Conservation (phyloP, 441 rosid genomes). For the Erysimum pusillum region DNA sequence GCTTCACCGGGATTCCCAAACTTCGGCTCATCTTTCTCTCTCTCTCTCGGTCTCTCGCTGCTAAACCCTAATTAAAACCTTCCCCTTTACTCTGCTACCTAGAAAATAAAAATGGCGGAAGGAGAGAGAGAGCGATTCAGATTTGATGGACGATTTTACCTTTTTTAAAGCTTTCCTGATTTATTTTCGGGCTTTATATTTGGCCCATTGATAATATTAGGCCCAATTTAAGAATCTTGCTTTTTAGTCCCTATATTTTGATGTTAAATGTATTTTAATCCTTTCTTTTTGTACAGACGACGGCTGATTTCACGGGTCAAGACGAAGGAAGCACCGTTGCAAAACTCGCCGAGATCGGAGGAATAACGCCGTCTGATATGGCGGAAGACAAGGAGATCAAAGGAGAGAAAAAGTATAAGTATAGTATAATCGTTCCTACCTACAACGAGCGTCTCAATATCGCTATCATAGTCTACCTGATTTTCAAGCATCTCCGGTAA, state of each 20-base stretch:
- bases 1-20: constrained; percentile 97
- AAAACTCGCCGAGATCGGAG: constrained; percentile 31
- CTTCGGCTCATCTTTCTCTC: constrained; percentile 81
- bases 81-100: constrained; percentile 24
- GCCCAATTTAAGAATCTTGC: constrained; percentile 9
- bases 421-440: constrained; percentile 89
- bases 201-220: neutral
- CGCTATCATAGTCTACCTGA: constrained; percentile 83
- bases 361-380: constrained; percentile 4
- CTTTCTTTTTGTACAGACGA: constrained; percentile 8
- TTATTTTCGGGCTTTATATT: constrained; percentile 10
- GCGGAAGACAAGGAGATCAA: constrained; percentile 33
- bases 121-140: constrained; percentile 17
- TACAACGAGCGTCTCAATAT: constrained; percentile 97
- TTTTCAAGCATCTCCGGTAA: constrained; percentile 93
- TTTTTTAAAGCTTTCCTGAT: neutral
- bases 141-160: neutral
- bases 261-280: neutral
- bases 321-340: constrained; percentile 23
- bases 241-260: constrained; percentile 32
- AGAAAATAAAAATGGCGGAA: constrained; percentile 36
- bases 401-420: constrained; percentile 61
- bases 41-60: constrained; percentile 38
- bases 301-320: constrained; percentile 3
- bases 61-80: constrained; percentile 59